A percentile compares a stretch with the other conserved stretches of the same genome.
phyloP scores from a whole-genome alignment of 495 filamentous ascomycete species.

The Penicillium coffeae region DNA sequence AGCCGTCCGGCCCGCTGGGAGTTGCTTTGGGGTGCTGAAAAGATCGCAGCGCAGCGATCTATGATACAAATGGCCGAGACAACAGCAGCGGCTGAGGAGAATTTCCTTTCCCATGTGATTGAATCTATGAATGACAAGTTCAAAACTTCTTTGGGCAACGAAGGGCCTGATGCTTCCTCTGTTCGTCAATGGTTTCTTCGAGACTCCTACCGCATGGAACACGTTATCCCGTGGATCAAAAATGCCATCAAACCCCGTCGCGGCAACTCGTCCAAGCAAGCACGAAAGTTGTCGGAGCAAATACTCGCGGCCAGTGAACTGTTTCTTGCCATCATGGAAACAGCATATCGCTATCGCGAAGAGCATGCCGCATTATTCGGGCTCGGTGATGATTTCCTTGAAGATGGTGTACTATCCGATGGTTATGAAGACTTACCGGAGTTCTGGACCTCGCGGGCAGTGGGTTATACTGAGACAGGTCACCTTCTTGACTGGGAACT shows the following conservation, averaged over 20 bases:
- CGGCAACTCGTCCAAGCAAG: conserved; percentile 27
- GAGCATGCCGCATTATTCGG: conserved; percentile 66
- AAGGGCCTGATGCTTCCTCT: conserved; percentile 61
- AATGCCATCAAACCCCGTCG: conserved; percentile 62
- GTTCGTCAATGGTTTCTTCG: conserved; percentile 80
- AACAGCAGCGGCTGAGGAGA: conserved; percentile 58
- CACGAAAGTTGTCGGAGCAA: conserved; percentile 45
- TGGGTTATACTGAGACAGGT: conserved; percentile 44
- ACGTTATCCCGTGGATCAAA: conserved; percentile 71
- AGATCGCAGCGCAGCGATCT: conserved; percentile 73
- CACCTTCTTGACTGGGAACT: conserved; percentile 47
- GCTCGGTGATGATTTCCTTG: conserved; percentile 56
- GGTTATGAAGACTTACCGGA: conserved; percentile 64
- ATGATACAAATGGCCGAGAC: conserved; percentile 49
- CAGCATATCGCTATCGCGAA: conserved; percentile 69
- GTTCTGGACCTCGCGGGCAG: conserved; percentile 68
- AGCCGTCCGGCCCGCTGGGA: conserved; percentile 67
- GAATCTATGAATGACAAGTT: conserved; percentile 65
- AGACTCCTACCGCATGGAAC: conserved; percentile 68
- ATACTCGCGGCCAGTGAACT: conserved; percentile 78
- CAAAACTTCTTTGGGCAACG: conserved; percentile 52
- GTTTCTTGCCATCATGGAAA: conserved; percentile 65
- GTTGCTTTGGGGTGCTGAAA: conserved; percentile 86
- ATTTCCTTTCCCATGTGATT: conserved; percentile 58
- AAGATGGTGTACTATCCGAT: conserved; percentile 62